Evolutionary conservation across 108 stramenopile species (phyloP), one percentile per base, ranked within the genome.

Genomic region (Craspedostauros australis): DNA sequence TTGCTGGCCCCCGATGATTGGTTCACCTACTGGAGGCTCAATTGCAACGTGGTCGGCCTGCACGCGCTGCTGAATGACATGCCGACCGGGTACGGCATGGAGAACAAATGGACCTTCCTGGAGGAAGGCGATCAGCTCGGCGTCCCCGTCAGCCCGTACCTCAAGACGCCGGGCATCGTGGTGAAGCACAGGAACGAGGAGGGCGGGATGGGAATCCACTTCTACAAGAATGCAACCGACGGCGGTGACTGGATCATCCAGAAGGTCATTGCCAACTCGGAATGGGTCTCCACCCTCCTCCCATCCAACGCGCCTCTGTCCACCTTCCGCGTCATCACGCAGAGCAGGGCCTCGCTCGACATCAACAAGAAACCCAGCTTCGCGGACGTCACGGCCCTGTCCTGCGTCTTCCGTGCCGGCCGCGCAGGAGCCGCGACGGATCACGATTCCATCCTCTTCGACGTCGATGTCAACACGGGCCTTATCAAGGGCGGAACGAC

Each of bases 171-270:
- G 0, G 94, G 70, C 24, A 75, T 99, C 46, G 94, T 96, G 1
- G 86, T 95, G 34, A 99, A 99, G 65, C 93, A 98, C 64, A 84
- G 90, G 3, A 95, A 96, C 44, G 96, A 97, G 57, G 98, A 99
- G 63, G 98, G 98, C 20, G 98, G 98, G 7, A 64, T 99, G 76
- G 96, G 98, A 34, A 93, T 97, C 28, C 65, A 86, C 46, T 97
- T 97, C 50, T 99, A 82, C 62, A 84, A 79, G 39, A 97, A 96
- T 72, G 98, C 98, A 0, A 66, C 80, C 2, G 77, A 46, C 7
- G 96, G 96, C 11, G 98, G 98, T 5, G 94, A 96, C 68, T 98
- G 97, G 97, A 99, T 99, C 38, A 93, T 98, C 40, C 98, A 99
- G 55, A 93, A 98, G 50, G 57, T 76, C 6, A 88, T 87, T 31